Evolutionary conservation across 2,329 filamentous ascomycete genomes (phyloP), one percentile per base, ranked within the genome.

Genomic region (Trematosphaeria pertusa): DNA sequence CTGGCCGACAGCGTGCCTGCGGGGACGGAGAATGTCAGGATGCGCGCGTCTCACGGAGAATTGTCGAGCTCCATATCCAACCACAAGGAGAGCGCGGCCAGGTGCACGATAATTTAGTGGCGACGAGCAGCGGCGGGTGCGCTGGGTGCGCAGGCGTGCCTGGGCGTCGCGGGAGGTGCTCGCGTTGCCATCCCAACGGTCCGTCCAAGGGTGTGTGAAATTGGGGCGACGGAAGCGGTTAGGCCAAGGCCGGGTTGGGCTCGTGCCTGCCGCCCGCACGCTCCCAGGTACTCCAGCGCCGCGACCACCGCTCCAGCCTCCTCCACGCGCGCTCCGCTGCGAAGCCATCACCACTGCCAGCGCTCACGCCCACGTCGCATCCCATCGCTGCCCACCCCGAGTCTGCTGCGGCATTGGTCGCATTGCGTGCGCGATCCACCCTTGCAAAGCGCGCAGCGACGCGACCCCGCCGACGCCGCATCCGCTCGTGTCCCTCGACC

Each of bases 1-100:
- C 49, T 56, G 52, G 35, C 58, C 60, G 38, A 47, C 43, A 34
- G 32, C 40, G 39, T n/a, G n/a, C n/a, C n/a, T n/a, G 51, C 30
- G 46, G 43, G 26, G 51, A 48, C 48, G 42, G 46, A 33, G 37
- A 41, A 37, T 46, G 35, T 35, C 46, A 38, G 37, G 41, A 38
- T 32, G 47, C 47, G 34, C 37, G 54, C 39, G 26, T 50, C 48
- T 46, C 35, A 40, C 37, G 33, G 33, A 11, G 15, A 22, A 17
- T 4, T 21, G 10, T 4, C 24, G 5, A 5, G 32, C 12, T 20
- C 42, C 44, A 47, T 47, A 36, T 36, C 55, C 50, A 50, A 48
- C 50, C 40, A 49, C 34, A 26, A 41, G 26, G n/a, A 32, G 42
- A 41, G 36, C 33, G 46, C 20, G 32, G 40, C 14, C 37, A n/a